phyloP scores from a whole-genome alignment of 805 yeast genomes.

The Candida yuanshanica region DNA sequence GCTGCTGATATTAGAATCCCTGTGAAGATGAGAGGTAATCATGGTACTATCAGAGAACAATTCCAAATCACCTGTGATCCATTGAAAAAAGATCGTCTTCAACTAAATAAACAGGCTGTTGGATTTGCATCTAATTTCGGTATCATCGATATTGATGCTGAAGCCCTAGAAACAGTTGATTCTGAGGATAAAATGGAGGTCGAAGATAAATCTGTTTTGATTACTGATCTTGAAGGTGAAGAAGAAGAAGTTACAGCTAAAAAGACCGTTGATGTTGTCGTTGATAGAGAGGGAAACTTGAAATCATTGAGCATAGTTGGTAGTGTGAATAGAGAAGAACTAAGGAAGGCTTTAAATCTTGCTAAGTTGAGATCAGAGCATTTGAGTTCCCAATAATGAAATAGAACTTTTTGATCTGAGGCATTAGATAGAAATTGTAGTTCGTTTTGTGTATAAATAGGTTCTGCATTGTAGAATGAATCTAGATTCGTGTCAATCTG shows the following conservation, averaged over 20 bases:
- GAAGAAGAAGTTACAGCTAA: constrained; percentile 64
- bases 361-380: constrained; percentile 43
- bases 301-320: constrained; percentile 45
- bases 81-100: constrained; percentile 30
- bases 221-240: constrained; percentile 80
- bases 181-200: constrained; percentile 29
- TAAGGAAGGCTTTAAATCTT: constrained; percentile 42
- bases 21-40: constrained; percentile 45
- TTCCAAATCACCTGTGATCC: constrained; percentile 56
- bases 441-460: not conserved
- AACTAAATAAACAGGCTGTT: constrained; percentile 31
- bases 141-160: constrained; percentile 39
- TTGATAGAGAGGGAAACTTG: constrained; percentile 27
- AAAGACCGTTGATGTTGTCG: constrained; percentile 47
- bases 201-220: constrained; percentile 33
- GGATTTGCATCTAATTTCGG: constrained; percentile 55
- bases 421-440: not conserved
- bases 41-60: constrained; percentile 41
- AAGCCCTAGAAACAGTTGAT: constrained; percentile 26
- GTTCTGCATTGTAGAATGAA: too few relatives aligned
- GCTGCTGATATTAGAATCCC: constrained; percentile 47
- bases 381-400: constrained; percentile 11
- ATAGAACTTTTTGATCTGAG: not conserved
- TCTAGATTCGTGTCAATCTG: too few relatives aligned
- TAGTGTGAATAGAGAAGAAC: constrained; percentile 39